Evolutionary conservation across 2,329 filamentous ascomycete genomes (phyloP), one percentile per base, ranked within the genome.

Genomic region (Neonectria magnoliae): DNA sequence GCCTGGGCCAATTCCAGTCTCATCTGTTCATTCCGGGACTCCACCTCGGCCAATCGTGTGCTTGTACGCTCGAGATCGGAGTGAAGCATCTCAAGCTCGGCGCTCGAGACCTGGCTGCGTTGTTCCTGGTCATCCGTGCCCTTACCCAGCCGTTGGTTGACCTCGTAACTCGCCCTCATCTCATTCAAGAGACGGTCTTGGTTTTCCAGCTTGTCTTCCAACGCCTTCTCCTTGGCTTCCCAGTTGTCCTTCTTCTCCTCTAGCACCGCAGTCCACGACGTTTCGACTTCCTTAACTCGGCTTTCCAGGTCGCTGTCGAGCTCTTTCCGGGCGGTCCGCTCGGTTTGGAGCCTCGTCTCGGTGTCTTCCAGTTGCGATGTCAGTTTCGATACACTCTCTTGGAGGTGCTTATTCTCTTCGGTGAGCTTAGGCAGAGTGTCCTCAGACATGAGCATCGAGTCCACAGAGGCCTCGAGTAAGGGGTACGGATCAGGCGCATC

Each of bases 401-500:
- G 93, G n/a, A 99, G 82, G 66, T 93, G 91, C 71, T 93, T 85
- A 75, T 97, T 98, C 79, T 99, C 97, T 51, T 90, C 85, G n/a
- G 89, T 92, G 62, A 99, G 85, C 75, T 93, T 96, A 0, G 96
- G 96, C 5, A 98, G 84, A 1, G 93, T 97, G 72, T 99, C 95
- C 79, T 98, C 94, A 22, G 94, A 93, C 14, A 96, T 85, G 6
- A 98, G 90, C 75, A 98, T 90, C 4, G 95, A 94, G 77, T 99
- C 96, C 70, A 99, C 93, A 0, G 95, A 97, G 27, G 96, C 95
- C 82, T 99, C 97, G 45, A 99, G 91, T 27, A 99, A 84, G 8
- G 96, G 96, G 72, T 98, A 99, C 44, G 96, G 96, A 78, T 99
- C 96, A 16, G 96, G 96, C 1, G 93, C 96, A 82, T 99, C 97